Percentiles rank a stretch among this genome's conserved stretches.
phyloP scores from a whole-genome alignment of 2,329 filamentous ascomycete species.

The Ambrosiella xylebori region DNA sequence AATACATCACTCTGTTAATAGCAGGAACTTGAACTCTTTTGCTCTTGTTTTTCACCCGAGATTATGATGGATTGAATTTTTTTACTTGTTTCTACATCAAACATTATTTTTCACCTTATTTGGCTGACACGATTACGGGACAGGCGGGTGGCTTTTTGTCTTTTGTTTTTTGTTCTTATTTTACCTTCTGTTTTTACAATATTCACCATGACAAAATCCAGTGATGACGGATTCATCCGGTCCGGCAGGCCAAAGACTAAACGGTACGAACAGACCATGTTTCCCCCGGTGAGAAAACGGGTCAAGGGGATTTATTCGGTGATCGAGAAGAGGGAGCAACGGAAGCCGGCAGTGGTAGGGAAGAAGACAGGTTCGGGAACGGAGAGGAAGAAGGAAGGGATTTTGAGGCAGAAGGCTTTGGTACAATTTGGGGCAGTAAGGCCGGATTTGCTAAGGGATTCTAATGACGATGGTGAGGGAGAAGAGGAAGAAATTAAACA shows the following conservation, averaged over 20 bases:
- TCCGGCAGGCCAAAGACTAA: background rate
- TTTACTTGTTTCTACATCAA: too few relatives aligned
- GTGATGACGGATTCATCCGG: background rate
- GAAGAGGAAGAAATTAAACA: background rate
- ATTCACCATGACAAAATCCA: background rate
- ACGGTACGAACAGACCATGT: slow-evolving; percentile 23
- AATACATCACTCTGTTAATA: too few relatives aligned
- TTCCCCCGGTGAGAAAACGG: slow-evolving; percentile 21
- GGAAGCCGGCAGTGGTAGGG: too few relatives aligned
- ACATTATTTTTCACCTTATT: too few relatives aligned
- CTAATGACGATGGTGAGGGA: background rate
- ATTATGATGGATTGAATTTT: too few relatives aligned
- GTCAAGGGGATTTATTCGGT: slow-evolving; percentile 21
- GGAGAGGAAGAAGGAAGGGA: background rate
- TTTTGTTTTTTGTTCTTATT: background rate
- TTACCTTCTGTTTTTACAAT: background rate
- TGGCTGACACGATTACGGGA: too few relatives aligned
- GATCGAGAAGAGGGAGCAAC: background rate
- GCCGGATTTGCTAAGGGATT: background rate
- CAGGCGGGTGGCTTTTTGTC: too few relatives aligned
- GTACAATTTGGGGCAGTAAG: slow-evolving; percentile 20
- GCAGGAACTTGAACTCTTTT: too few relatives aligned
- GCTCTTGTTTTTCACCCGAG: too few relatives aligned
- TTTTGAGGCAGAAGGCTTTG: slow-evolving; percentile 25
- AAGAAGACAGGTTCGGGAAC: background rate